Evolutionary conservation across 371 early-diverging fungal species (phyloP), one percentile per base, ranked within the genome.

Genomic region (Capniomyces stellatus): DNA sequence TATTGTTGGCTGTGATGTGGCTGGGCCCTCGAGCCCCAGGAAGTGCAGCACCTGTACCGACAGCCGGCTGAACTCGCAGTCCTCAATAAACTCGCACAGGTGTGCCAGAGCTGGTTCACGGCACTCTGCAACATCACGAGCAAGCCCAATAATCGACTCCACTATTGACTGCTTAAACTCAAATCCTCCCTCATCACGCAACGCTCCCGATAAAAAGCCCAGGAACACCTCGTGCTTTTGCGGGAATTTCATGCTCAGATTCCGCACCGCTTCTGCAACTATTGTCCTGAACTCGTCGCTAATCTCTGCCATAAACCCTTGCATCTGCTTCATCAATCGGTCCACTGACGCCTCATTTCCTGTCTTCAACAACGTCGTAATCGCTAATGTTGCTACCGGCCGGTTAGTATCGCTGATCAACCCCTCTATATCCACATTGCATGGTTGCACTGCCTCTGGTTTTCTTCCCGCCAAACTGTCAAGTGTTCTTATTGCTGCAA

Each of bases 41-140:
- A 98, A 72, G 68, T 94, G 85, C 40, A 98, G 74, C 46, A 96
- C 86, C 40, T 91, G 84, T 43, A 94, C 96, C 15, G 94, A 90
- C 3, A 98, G 77, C 67, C 90, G 91, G 23, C 90, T 83, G 67
- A 92, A 96, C 67, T 96, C 97, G 71, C 98, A 98, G 66, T 98
- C 98, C 64, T 98, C 98, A 62, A 98, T 98, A 65, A 98, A 96
- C 72, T 98, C 98, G 67, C 97, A 96, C 46, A 98, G 74, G 56
- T 93, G 90, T 13, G 89, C 83, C 25, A 98, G 74, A 12, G 94
- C 95, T 56, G 84, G 74, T 65, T 95, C 95, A 67, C 87, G 90
- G 64, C 85, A 83, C 60, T 91, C 91, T 2, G 91, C 87, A 59
- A 94, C 88, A 57, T 81, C 77, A 60, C 86, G 79, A 59, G 92